Base-by-base conservation (phyloP, 225 moss, liverwort and hornwort genomes). In the Lunularia cruciata region DNA sequence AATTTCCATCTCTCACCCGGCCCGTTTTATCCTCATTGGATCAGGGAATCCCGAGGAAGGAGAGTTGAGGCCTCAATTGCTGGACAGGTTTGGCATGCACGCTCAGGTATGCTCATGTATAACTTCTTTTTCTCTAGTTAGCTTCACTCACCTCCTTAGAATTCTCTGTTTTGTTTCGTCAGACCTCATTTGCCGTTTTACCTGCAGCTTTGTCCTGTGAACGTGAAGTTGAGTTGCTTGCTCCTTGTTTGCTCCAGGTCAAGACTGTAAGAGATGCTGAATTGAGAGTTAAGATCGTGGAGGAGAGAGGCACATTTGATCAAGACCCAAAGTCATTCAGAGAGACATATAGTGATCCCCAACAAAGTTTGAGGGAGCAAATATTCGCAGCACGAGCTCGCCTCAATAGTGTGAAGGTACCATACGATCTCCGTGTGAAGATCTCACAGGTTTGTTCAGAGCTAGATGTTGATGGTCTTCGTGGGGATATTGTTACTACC, bases 1-100 rank as follows among this genome's bases (percentile, higher is more conserved):
- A 36, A 94, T 88, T 60, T 91, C 89, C 0, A 91, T 89, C 33
- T 91, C 91, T 11, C 89, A 91, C 53, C 91, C 87, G 26, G 87
- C 91, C 0, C 71, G 89, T 20, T 91, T 94, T 32, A 91, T 94
- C 28, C 75, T 91, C 3, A 95, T 95, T 42, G 89, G 89, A 7
- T 91, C 91, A 1, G 87, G 94, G 18, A 91, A 88, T 47, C 89
- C 87, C 2, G 87, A 94, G 75, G 91, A 94, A 63, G 89, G 94
- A 48, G 89, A 91, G 61, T 76, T 89, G 34, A 77, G 89, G 33
- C 94, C 91, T 12, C 89, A 94, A 72, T 77, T 94, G 23, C 55
- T 89, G 0, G 94, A 91, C 68, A 77, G 91, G 35, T 91, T 94
- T 36, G 91, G 87, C 26, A 89, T 86, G 91, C 89, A 91, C 64